These are phyloP conservation scores for Thelonectria blattea DNA, from an alignment of 2,329 filamentous ascomycete genomes.

Conservation along the genomic window DNA sequence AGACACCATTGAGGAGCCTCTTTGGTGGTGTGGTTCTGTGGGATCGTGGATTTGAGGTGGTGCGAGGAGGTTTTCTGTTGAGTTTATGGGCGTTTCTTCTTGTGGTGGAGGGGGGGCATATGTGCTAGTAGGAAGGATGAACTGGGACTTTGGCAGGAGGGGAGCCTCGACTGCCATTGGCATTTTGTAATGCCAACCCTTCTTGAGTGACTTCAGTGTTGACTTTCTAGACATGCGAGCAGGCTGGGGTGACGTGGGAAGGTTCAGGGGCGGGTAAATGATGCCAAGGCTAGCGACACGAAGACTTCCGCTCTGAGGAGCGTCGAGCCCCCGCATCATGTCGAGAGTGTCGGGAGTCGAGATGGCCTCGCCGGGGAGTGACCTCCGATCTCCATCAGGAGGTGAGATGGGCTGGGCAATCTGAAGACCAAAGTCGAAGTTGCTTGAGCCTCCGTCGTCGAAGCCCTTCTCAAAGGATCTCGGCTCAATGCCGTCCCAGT, in stretches of 20 bases:
- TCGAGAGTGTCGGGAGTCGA: conserved; percentile 10
- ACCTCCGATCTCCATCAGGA: conserved; percentile 2
- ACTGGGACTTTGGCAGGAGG: conserved; percentile 32
- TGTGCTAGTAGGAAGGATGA: conserved; percentile 55
- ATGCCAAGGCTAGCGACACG: conserved; percentile 27
- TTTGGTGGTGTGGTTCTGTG: conserved; percentile 53
- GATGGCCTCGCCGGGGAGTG: background rate
- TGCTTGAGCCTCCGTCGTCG: conserved; percentile 24
- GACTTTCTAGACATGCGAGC: conserved; percentile 26
- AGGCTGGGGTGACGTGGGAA: conserved; percentile 27
- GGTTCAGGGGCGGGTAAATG: conserved; percentile 28
- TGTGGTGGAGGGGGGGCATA: conserved; percentile 43
- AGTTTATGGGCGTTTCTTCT: conserved; percentile 12
- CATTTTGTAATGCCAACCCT: conserved; percentile 38
- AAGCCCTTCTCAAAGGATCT: conserved; percentile 26
- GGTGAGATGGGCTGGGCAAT: conserved; percentile 21
- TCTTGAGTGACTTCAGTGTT: conserved; percentile 34
- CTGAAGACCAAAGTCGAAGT: conserved; percentile 18
- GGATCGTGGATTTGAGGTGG: conserved; percentile 53
- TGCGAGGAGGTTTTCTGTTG: conserved; percentile 34
- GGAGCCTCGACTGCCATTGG: conserved; percentile 34
- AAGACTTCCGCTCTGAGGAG: conserved; percentile 4
- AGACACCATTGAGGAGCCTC: conserved; percentile 68
- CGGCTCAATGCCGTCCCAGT: conserved; percentile 43
- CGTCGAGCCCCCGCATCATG: background rate